These are phyloP conservation scores for Boletus reticuloceps DNA, from an alignment of 768 basidiomycete genomes.

Conservation along the genomic window DNA sequence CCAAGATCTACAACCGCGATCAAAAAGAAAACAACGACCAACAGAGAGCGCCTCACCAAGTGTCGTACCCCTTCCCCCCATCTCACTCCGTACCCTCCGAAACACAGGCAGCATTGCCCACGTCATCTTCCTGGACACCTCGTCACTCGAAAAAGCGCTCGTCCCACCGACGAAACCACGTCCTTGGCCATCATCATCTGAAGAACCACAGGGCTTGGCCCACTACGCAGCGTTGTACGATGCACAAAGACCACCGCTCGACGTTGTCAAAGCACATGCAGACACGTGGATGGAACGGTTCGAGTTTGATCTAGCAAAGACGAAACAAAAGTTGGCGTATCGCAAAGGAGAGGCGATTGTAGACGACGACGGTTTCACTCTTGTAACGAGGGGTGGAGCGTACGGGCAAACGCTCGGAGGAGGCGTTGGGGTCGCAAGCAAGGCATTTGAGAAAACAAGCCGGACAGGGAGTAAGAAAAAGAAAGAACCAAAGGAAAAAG, in stretches of 20 bases:
- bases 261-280: slow-evolving; percentile 71
- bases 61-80: slow-evolving; percentile 58
- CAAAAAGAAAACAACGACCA: slow-evolving; percentile 32
- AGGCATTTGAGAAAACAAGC: slow-evolving; percentile 45
- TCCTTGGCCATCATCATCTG: slow-evolving; percentile 58
- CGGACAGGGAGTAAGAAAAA: slow-evolving; percentile 41
- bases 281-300: slow-evolving; percentile 75
- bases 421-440: slow-evolving; percentile 63
- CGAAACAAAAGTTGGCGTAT: slow-evolving; percentile 62
- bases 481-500: slow-evolving; percentile 66
- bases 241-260: slow-evolving; percentile 72
- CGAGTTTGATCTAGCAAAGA: slow-evolving; percentile 59
- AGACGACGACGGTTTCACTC: slow-evolving; percentile 93
- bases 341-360: slow-evolving; percentile 85
- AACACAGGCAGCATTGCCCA: slow-evolving; percentile 70
- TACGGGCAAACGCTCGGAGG: slow-evolving; percentile 89
- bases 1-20: slow-evolving; percentile 20
- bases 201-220: slow-evolving; percentile 63
- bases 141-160: slow-evolving; percentile 69
- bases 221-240: slow-evolving; percentile 69
- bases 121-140: slow-evolving; percentile 65
- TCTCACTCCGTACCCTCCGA: slow-evolving; percentile 52
- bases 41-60: slow-evolving; percentile 39
- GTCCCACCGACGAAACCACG: slow-evolving; percentile 48
- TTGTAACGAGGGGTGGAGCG: slow-evolving; percentile 89